Conservation (phyloP, 2,329 filamentous ascomycete genomes). For the Colletotrichum eleusines region DNA sequence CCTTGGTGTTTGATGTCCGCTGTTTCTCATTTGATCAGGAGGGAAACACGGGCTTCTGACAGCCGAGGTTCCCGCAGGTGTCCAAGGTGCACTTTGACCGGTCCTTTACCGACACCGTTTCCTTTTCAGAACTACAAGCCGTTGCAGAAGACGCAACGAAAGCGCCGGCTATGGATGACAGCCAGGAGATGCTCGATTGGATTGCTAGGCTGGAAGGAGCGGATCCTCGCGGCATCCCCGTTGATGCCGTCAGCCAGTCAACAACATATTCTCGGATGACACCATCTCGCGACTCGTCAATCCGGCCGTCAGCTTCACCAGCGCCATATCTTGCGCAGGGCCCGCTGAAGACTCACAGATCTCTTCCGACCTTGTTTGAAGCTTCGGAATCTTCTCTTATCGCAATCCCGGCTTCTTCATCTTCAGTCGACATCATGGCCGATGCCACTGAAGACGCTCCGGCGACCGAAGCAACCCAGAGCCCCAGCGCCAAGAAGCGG, state of each 20-base stretch:
- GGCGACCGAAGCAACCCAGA: not conserved
- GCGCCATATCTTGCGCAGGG: conserved; percentile 11
- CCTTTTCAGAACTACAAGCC: conserved; percentile 76
- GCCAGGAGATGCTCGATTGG: conserved; percentile 72
- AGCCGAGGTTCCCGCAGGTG: conserved; percentile 81
- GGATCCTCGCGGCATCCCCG: conserved; percentile 58
- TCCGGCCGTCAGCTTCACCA: conserved; percentile 29
- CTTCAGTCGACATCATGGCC: conserved; percentile 12
- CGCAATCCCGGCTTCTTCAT: conserved; percentile 40
- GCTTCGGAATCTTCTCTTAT: conserved; percentile 11
- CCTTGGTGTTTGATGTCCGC: conserved; percentile 83
- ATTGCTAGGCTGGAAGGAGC: conserved; percentile 69
- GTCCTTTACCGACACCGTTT: conserved; percentile 74
- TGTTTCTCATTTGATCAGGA: conserved; percentile 84
- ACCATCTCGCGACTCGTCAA: conserved; percentile 24
- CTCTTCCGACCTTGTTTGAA: conserved; percentile 23
- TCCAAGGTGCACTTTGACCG: conserved; percentile 84
- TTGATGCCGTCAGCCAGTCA: conserved; percentile 61
- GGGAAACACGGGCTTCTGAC: conserved; percentile 76
- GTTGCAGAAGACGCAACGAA: conserved; percentile 70
- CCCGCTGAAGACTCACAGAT: not conserved
- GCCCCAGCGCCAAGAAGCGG: conserved; percentile 10
- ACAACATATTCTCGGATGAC: conserved; percentile 50
- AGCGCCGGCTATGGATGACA: conserved; percentile 63
- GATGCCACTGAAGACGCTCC: not conserved